A percentile compares a stretch with the other conserved stretches of the same genome.
Conservation (phyloP, 345 rosid genomes). For the Moringa oleifera region DNA sequence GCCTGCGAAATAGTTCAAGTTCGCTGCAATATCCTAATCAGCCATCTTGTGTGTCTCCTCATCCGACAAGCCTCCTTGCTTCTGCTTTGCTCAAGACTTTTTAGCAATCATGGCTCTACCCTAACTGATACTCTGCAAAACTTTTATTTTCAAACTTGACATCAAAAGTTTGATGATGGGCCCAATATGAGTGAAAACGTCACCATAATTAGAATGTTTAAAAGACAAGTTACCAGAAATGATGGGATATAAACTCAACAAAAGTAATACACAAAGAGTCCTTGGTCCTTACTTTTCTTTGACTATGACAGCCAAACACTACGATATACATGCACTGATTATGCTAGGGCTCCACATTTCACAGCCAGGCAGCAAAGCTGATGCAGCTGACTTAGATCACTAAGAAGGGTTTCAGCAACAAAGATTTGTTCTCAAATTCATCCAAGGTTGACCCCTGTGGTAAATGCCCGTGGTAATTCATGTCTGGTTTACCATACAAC, state of each 20-base stretch:
- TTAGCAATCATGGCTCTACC: conserved; percentile 24
- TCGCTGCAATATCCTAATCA: conserved; percentile 27
- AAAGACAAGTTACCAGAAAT: conserved; percentile 21
- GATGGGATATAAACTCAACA: conserved; percentile 13
- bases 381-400: conserved; percentile 21
- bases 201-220: conserved; percentile 26
- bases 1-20: conserved; percentile 19
- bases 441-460: conserved; percentile 37
- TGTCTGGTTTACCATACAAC: conserved; percentile 24
- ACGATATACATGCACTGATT: conserved; percentile 40
- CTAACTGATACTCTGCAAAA: conserved; percentile 26
- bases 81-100: conserved; percentile 34
- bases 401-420: conserved; percentile 18
- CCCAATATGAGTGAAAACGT: conserved; percentile 19
- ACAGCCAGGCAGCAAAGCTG: conserved; percentile 23
- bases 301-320: conserved; percentile 29
- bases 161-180: conserved; percentile 25
- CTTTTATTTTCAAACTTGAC: conserved; percentile 27
- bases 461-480: no score
- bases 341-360: conserved; percentile 28
- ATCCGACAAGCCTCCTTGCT: conserved; percentile 32
- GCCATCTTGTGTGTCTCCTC: conserved; percentile 20
- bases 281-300: conserved; percentile 30
- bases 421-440: conserved; percentile 25
- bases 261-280: conserved; percentile 14